These are phyloP conservation scores for Pisolithus sp. DNA, from an alignment of 768 basidiomycete species.

Conservation along the genomic window DNA sequence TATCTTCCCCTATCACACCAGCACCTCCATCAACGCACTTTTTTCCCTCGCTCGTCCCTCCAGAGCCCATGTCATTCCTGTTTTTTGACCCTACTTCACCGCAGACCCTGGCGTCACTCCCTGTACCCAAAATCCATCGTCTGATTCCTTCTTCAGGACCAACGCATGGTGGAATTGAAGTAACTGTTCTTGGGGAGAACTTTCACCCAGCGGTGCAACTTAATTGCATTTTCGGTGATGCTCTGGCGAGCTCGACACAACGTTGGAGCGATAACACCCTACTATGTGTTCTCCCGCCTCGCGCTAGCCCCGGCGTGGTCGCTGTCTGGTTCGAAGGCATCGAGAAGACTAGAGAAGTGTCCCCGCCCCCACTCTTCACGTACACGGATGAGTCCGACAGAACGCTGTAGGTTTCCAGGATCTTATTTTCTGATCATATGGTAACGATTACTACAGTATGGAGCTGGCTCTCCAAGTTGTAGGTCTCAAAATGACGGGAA, in stretches of 20 bases:
- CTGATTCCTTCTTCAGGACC: constrained; percentile 82
- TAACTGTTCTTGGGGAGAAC: constrained; percentile 88
- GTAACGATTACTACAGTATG: constrained; percentile 52
- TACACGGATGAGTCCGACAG: constrained; percentile 89
- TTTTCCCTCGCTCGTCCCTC: constrained; percentile 17
- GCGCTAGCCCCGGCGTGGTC: constrained; percentile 75
- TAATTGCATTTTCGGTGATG: constrained; percentile 81
- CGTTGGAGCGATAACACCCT: constrained; percentile 91
- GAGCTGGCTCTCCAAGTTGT: constrained; percentile 93
- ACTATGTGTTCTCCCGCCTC: constrained; percentile 85
- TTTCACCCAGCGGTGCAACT: constrained; percentile 72
- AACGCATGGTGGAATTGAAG: constrained; percentile 88
- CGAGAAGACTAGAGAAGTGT: constrained; percentile 49
- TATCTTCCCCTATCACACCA: constrained; percentile 11
- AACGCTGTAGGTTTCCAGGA: constrained; percentile 56
- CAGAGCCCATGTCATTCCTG: constrained; percentile 50
- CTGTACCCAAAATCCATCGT: constrained; percentile 72
- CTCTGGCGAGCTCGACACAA: constrained; percentile 75
- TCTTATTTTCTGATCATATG: constrained; percentile 6
- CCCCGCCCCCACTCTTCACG: constrained; percentile 65
- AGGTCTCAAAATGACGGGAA: constrained; percentile 93
- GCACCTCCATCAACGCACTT: constrained; percentile 15
- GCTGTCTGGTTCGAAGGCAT: constrained; percentile 84
- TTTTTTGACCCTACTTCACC: constrained; percentile 52
- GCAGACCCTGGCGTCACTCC: constrained; percentile 41